Conservation (phyloP, 345 rosid species). For the Citropsis articulata region DNA sequence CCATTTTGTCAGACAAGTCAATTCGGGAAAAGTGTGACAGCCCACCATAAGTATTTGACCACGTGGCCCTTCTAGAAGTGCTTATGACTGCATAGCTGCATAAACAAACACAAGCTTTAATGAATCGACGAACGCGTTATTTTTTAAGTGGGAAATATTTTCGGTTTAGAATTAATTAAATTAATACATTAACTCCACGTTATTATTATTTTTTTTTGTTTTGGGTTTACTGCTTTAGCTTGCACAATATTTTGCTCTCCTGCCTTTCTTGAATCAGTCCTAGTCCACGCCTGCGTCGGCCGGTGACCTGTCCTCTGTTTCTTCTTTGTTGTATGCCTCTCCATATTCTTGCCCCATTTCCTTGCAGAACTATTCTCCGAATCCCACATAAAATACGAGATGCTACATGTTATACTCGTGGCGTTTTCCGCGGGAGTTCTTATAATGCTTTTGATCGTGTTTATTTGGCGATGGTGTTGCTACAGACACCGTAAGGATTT, state of each 20-base stretch:
- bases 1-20: background rate
- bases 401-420: conserved; percentile 34
- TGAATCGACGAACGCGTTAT: background rate
- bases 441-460: conserved; percentile 26
- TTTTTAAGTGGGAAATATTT: conserved; percentile 9
- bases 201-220: background rate
- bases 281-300: conserved; percentile 32
- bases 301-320: conserved; percentile 8
- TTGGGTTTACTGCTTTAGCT: background rate
- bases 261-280: conserved; percentile 49
- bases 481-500: conserved; percentile 18
- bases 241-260: conserved; percentile 9
- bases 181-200: background rate
- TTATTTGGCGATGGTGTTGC: conserved; percentile 47
- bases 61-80: conserved; percentile 24
- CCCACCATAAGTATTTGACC: background rate
- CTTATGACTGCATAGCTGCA: background rate
- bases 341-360: conserved; percentile 4
- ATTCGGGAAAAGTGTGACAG: background rate
- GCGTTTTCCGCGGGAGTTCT: conserved; percentile 25
- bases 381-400: background rate
- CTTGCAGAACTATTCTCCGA: background rate
- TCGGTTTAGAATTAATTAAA: conserved; percentile 26
- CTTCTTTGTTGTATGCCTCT: background rate
- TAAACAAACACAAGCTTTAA: background rate